Conservation (phyloP, 495 filamentous ascomycete genomes). For the Penicillium goetzii region DNA sequence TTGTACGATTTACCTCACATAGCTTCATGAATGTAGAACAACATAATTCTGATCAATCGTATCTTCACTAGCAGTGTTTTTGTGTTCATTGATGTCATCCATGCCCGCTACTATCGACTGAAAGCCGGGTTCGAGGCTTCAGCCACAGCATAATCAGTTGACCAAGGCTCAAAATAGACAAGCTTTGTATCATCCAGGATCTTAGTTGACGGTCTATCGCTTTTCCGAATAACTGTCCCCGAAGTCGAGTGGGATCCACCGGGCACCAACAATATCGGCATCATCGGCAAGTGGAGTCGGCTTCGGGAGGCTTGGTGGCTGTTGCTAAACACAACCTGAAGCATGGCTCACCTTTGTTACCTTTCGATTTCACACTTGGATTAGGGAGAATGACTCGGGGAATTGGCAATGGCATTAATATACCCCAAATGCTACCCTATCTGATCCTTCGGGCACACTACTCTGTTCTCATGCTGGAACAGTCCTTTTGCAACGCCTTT, state of each 20-base stretch:
- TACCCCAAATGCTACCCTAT: too few relatives aligned
- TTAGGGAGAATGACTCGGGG: too few relatives aligned
- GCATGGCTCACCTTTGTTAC: too few relatives aligned
- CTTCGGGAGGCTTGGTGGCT: background rate
- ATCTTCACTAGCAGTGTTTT: background rate
- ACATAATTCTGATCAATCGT: background rate
- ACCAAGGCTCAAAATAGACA: too few relatives aligned
- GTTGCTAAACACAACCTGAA: too few relatives aligned
- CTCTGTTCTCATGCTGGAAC: too few relatives aligned
- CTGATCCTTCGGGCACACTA: too few relatives aligned
- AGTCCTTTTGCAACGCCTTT: too few relatives aligned
- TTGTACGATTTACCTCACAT: conserved; percentile 1
- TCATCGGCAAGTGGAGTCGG: conserved; percentile 6
- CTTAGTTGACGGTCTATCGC: background rate
- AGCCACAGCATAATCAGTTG: background rate
- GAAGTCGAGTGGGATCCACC: background rate
- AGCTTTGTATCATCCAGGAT: background rate
- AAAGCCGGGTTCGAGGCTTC: background rate
- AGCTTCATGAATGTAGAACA: background rate
- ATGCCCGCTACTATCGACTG: background rate
- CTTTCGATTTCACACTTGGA: too few relatives aligned
- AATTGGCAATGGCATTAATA: too few relatives aligned
- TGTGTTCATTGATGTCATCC: too few relatives aligned
- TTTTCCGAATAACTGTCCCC: background rate
- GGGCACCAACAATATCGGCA: background rate